phyloP scores from a whole-genome alignment of 108 stramenopile species.

The Skeletonema costatum region DNA sequence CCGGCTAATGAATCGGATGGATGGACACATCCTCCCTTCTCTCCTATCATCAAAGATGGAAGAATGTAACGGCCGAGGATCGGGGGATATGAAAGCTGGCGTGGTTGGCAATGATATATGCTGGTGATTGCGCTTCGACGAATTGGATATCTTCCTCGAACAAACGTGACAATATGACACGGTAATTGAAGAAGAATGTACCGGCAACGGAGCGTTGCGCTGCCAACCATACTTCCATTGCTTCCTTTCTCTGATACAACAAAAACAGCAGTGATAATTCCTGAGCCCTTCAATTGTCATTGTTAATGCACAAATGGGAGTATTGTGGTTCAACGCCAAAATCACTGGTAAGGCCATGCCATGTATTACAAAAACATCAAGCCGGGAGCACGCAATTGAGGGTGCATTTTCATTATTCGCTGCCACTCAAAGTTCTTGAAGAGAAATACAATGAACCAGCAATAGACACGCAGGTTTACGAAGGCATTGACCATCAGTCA shows the following conservation, averaged over 20 bases:
- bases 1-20: slow-evolving; percentile 10
- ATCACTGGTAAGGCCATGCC: slow-evolving; percentile 27
- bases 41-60: slow-evolving; percentile 5
- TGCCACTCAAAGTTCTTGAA: slow-evolving; percentile 12
- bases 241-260: neutral
- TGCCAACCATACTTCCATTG: slow-evolving; percentile 1
- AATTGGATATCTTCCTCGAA: slow-evolving; percentile 16
- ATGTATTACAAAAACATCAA: slow-evolving; percentile 18
- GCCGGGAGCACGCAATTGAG: slow-evolving; percentile 26
- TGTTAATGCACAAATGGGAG: slow-evolving; percentile 30
- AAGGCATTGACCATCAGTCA: slow-evolving; percentile 17
- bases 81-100: slow-evolving; percentile 35
- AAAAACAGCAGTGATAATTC: slow-evolving; percentile 24
- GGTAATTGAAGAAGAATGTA: slow-evolving; percentile 34
- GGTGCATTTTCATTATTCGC: slow-evolving; percentile 17
- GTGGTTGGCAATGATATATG: slow-evolving; percentile 23
- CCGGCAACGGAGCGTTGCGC: slow-evolving; percentile 30
- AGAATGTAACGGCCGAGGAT: slow-evolving; percentile 31
- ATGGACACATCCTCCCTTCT: slow-evolving; percentile 28
- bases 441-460: slow-evolving; percentile 16
- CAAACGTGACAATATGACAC: slow-evolving; percentile 27
- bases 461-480: slow-evolving; percentile 13
- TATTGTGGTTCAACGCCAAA: slow-evolving; percentile 18
- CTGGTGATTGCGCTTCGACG: slow-evolving; percentile 11
- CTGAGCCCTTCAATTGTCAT: slow-evolving; percentile 26